These are phyloP conservation scores for Rhytidiadelphus loreus DNA, from an alignment of 225 moss, liverwort and hornwort genomes.

Conservation along the genomic window DNA sequence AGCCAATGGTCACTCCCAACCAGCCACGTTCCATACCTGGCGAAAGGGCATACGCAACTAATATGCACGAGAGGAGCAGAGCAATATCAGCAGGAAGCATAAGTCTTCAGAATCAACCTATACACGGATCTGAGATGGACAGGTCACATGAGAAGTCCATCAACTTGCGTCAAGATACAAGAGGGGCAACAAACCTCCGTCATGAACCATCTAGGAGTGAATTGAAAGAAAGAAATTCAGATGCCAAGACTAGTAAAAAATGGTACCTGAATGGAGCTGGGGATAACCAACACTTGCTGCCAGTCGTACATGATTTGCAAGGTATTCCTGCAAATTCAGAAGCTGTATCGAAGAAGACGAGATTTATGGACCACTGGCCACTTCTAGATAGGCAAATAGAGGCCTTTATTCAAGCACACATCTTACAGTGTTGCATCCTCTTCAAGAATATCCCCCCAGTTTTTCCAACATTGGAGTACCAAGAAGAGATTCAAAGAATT, in stretches of 20 bases:
- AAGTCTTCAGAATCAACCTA: not conserved
- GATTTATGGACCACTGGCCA: slow-evolving; percentile 17
- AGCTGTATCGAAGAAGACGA: slow-evolving; percentile 3
- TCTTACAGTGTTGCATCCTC: slow-evolving; percentile 39
- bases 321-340: not conserved
- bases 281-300: not conserved
- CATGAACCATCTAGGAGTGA: not conserved
- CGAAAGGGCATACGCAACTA: not conserved
- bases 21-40: not conserved
- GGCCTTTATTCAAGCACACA: slow-evolving; percentile 27
- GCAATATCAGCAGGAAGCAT: not conserved
- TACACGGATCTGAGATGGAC: not conserved
- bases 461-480: slow-evolving; percentile 18
- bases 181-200: not conserved
- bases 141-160: not conserved
- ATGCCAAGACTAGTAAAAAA: not conserved
- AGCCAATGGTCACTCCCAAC: not conserved
- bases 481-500: slow-evolving; percentile 10
- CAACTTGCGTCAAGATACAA: not conserved
- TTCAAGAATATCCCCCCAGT: slow-evolving; percentile 24
- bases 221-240: not conserved
- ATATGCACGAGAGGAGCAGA: not conserved
- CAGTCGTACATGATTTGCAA: not conserved
- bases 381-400: slow-evolving; percentile 37
- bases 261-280: not conserved